Base-by-base conservation (phyloP, 495 filamentous ascomycete species). In the Penicillium dipodomyicola region DNA sequence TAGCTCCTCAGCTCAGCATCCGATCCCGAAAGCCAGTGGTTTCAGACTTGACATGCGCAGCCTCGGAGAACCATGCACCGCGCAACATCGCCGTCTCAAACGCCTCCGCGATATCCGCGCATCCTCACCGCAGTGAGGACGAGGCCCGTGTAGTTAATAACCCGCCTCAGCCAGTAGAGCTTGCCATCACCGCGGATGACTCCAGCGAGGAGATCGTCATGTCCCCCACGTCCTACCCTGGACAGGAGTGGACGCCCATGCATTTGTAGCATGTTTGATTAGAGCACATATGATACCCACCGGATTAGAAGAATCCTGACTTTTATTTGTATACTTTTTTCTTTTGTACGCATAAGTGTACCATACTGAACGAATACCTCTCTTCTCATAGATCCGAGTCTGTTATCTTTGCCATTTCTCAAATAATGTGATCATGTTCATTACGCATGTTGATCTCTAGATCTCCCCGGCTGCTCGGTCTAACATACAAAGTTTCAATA, bases 191-290 rank as follows among this genome's bases (percentile, higher is more conserved):
- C 41, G 72, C 72, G 27, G 77, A 81, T 37, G 80, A 84, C 17
- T 79, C 78, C 3, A 71, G 75, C 25, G 84, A 87, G 22, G 76
- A 77, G 42, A 76, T 81, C 35, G 67, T 80, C 32, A 93, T 93
- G 89, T 87, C 79, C 41, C 85, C 87, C 8, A 91, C 89, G 11
- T 83, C 85, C 27, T 93, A 91, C 65, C 89, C 89, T 3, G 89
- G 89, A 1, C 88, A 92, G 75, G 89, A 90, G 71, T 92, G 89
- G 89, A 84, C 83, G 67, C 88, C 89, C 22, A 60, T 67, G 39
- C 48, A 65, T 57, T 57, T 50, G 43, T 68, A 62, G 52, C 19
- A 49, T 51, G 41, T 40, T 53, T 52, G n/a, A 49, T 60, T 52
- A 41, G 15, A 54, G 45, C 58, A 48, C 41, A 45, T 40, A 41